These are phyloP conservation scores for Hypomyces rosellus DNA, from an alignment of 2,329 filamentous ascomycete genomes.

Conservation along the genomic window DNA sequence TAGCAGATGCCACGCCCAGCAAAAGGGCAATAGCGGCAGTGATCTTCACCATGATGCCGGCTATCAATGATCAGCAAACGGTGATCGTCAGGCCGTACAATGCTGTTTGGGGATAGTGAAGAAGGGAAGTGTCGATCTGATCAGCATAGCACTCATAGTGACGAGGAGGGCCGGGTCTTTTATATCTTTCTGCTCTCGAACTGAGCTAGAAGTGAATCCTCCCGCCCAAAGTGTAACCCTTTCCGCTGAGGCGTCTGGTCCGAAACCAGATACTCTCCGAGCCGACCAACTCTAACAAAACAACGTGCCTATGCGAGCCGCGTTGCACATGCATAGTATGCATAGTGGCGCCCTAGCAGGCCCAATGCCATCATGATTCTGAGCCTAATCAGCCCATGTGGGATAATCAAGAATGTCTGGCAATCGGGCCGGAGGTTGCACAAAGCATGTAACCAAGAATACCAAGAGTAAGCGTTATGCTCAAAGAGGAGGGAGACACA, in stretches of 20 bases:
- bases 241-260: too few relatives aligned
- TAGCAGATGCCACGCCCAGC: constrained; percentile 15
- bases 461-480: background rate
- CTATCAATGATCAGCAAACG: constrained; percentile 1
- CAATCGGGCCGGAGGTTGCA: background rate
- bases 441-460: background rate
- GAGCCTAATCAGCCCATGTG: background rate
- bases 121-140: background rate
- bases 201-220: too few relatives aligned
- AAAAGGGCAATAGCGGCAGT: constrained; percentile 12
- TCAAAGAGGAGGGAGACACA: background rate
- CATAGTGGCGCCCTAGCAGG: too few relatives aligned
- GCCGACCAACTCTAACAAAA: too few relatives aligned
- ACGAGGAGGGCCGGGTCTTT: too few relatives aligned
- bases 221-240: too few relatives aligned
- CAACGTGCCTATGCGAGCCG: too few relatives aligned
- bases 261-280: too few relatives aligned
- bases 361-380: background rate
- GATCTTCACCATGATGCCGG: constrained; percentile 14
- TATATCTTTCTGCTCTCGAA: too few relatives aligned
- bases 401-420: background rate
- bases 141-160: too few relatives aligned
- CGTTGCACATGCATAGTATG: too few relatives aligned
- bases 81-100: background rate
- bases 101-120: background rate